Evolutionary conservation across 768 basidiomycete genomes (phyloP), one percentile per base, ranked within the genome.

Genomic region (Pleurotus giganteus): DNA sequence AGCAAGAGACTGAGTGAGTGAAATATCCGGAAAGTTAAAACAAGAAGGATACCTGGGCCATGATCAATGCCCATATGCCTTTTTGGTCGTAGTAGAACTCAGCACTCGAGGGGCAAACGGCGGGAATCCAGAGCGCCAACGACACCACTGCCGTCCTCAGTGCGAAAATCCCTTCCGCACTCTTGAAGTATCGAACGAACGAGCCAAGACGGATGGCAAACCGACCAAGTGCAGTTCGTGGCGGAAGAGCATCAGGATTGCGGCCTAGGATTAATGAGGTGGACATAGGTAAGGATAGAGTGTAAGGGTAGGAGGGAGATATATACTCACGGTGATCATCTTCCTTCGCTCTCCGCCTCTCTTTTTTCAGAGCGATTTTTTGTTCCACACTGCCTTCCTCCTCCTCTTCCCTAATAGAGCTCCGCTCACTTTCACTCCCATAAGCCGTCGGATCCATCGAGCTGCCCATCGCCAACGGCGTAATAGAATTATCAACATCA

Each of bases 41-140:
- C 17, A 24, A 26, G 43, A 21, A 19, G 24, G 5, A 26, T 45
- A 50, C 49, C 49, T 85, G 84, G 0, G 80, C 77, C 79, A 83
- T 84, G 61, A 84, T 81, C 45, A 84, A 65, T 4, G 80, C 80
- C 81, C 78, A 84, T 3, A 82, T 50, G 4, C 78, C 78, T 54
- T 76, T 78, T 50, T 78, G 58, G 2, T 61, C 57, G 52, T 80
- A 81, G 34, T 72, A 71, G 59, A 76, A 77, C 27, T 67, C 76
- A 4, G 81, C 80, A 34, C 73, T 74, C 1, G 46, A 60, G 17
- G 56, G 62, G 50, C 75, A 63, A 0, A 83, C 77, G 2, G 71
- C 62, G 0, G 81, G 82, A 0, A 83, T 64, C 81, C 80, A 84
- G 2, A 84, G 63, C 0, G 73, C 76, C 34, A 85, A 62, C 0